Base-by-base conservation (phyloP, 2,329 filamentous ascomycete genomes). In the Ophiocordyceps sinensis region DNA sequence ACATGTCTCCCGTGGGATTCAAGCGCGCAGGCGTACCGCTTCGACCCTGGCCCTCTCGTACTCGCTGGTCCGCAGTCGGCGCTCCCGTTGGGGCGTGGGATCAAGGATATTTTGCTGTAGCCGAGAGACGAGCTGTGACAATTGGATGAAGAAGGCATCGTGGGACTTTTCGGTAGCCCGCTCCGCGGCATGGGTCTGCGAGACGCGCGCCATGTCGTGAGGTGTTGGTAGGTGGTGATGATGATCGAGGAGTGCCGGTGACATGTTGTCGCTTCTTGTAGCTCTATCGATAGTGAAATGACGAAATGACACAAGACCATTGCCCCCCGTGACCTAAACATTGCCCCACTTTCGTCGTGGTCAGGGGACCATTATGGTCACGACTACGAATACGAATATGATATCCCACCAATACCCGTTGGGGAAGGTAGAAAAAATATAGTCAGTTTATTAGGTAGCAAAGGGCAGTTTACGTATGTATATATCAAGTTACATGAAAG, bases 31-130 rank as follows among this genome's bases (percentile, higher is more conserved):
- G 67, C 70, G 68, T 52, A 65, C 63, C 41, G 55, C 53, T 48
- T 57, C 57, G 30, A 63, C 51, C 39, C 56, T 59, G 29, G 57
- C 55, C 44, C 83, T 71, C 61, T 85, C 82, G 52, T 77, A 80
- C 52, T 74, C 75, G 49, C 74, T 83, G 28, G 66, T 65, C 41
- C 73, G 67, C 37, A 84, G 61, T 38, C 71, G 62, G 37, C 61
- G 63, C 55, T 78, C 73, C 39, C 71, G 69, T 41, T 79, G 73
- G 41, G 71, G 66, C 45, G 78, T 71, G 28, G 75, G 68, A 42
- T 73, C 72, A 31, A 85, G 66, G 40, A 87, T 67, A 29, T 67
- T 76, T 45, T 74, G 70, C 50, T 85, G 77, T 31, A 87, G 65
- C 28, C 82, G 76, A 39, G 64, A 61, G 6, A 88, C 70, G 39